These are phyloP conservation scores for Saccharum spontaneum DNA, from an alignment of 176 grass and related monocot genomes.

Conservation along the genomic window DNA sequence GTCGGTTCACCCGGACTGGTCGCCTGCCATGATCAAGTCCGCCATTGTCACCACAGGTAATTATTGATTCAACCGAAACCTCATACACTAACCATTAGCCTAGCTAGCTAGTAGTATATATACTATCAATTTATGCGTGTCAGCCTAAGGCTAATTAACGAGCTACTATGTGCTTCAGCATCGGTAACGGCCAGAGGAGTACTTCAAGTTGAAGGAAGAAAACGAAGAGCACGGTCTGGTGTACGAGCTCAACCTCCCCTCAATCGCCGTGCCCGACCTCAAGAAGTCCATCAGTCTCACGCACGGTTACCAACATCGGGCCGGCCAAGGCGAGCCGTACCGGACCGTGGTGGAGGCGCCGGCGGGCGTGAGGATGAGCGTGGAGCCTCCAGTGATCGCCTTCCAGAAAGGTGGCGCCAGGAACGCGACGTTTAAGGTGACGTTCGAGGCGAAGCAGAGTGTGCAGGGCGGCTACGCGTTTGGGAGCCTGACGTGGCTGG, in stretches of 20 bases:
- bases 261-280: neutral
- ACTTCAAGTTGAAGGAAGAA: too few relatives aligned
- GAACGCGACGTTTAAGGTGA: neutral
- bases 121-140: too few relatives aligned
- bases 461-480: conserved; percentile 33
- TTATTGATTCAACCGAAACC: too few relatives aligned
- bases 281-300: neutral
- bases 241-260: neutral
- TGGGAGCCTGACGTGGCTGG: conserved; percentile 44
- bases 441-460: neutral
- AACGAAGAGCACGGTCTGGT: too few relatives aligned
- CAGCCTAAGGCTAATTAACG: too few relatives aligned
- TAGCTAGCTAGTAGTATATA: too few relatives aligned
- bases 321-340: neutral
- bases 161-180: neutral
- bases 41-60: conserved; percentile 39
- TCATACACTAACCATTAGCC: too few relatives aligned
- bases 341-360: neutral
- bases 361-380: neutral
- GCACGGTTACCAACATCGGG: conserved; percentile 36
- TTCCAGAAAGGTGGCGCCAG: neutral
- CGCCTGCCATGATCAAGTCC: neutral
- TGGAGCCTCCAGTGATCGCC: neutral
- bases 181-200: neutral
- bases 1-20: conserved; percentile 37